Base-by-base conservation (phyloP, 2,329 filamentous ascomycete genomes). In the Neopestalotiopsis rosae region DNA sequence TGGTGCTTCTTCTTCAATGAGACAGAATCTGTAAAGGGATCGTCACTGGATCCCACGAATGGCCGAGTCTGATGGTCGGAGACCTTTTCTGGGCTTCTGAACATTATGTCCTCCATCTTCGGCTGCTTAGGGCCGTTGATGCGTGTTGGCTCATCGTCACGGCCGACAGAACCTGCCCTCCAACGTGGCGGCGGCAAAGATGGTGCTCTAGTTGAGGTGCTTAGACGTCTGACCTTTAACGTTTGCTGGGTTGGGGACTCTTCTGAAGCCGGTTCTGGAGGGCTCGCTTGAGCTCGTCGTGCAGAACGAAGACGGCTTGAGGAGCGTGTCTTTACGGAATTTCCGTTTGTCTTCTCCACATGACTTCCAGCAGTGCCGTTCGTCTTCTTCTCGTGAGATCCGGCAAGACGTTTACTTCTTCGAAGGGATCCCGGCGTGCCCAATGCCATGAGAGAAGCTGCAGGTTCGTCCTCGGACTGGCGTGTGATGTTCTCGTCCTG, bases 161-260 rank as follows among this genome's bases (percentile, higher is more conserved):
- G 61, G 17, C 12, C 40, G n/a, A 20, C n/a, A 9, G 34, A 42
- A 10, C 17, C 9, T 24, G 59, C 28, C 20, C 57, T 34, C 57
- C 24, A 30, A 30, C 57, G 34, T 38, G 34, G 34, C 14, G 24
- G 10, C 10, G 24, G 57, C 57, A 59, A 24, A 30, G n/a, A 12
- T 14, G 59, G 13, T 10, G 34, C 12, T 32, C 20, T 30, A 14
- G 20, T 64, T 20, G 20, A 49, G 42, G 13, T 28, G 20, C 13
- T 49, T 17, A 49, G 20, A n/a, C 61, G 61, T 28, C 40, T 45
- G 20, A 38, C 61, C 28, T 64, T 64, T n/a, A 52, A 49, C 28
- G 61, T 64, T 14, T 64, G n/a, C 38, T 49, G 17, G 10, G 61
- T 64, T 28, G 61, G 61, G 17, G 61, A 64, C 9, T 64, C 61